A percentile compares a stretch with the other conserved stretches of the same genome.
Evolutionary conservation across 768 basidiomycete species (phyloP).

Genomic region (Pulveroboletus sp.): DNA sequence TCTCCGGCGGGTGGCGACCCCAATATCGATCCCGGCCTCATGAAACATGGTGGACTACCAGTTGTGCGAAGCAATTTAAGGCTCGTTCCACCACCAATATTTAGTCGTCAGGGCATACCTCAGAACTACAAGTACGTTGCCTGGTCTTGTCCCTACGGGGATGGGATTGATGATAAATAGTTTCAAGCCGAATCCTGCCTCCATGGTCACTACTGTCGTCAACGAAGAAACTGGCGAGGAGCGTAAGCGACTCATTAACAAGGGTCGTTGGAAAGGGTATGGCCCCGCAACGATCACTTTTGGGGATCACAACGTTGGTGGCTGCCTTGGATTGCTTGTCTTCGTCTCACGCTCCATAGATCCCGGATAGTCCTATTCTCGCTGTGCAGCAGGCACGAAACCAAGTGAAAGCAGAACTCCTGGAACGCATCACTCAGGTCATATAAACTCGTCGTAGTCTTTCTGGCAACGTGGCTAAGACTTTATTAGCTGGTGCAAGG

Average conservation of each 20-base stretch:
- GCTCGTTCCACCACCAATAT: slow-evolving; percentile 84
- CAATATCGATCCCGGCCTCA: slow-evolving; percentile 50
- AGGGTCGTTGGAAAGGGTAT: slow-evolving; percentile 80
- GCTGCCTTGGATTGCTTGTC: neutral
- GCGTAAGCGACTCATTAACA: slow-evolving; percentile 78
- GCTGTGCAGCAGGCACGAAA: slow-evolving; percentile 56
- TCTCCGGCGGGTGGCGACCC: slow-evolving; percentile 26
- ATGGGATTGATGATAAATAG: slow-evolving; percentile 32
- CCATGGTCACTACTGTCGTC: slow-evolving; percentile 59
- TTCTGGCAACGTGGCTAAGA: slow-evolving; percentile 8
- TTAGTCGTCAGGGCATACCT: slow-evolving; percentile 75
- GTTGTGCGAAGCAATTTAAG: slow-evolving; percentile 54
- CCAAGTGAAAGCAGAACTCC: slow-evolving; percentile 49
- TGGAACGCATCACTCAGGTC: slow-evolving; percentile 54
- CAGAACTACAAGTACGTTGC: slow-evolving; percentile 70
- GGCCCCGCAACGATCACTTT: slow-evolving; percentile 71
- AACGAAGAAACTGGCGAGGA: slow-evolving; percentile 79
- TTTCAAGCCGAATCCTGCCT: slow-evolving; percentile 74
- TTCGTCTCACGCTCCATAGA: slow-evolving; percentile 31
- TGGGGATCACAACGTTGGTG: slow-evolving; percentile 44
- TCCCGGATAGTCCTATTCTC: slow-evolving; percentile 62
- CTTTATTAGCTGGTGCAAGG: slow-evolving; percentile 57
- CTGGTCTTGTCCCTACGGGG: neutral
- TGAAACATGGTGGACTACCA: slow-evolving; percentile 11
- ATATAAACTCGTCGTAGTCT: neutral